Conservation (phyloP, 768 basidiomycete species). For the Termitomyces sp. region DNA sequence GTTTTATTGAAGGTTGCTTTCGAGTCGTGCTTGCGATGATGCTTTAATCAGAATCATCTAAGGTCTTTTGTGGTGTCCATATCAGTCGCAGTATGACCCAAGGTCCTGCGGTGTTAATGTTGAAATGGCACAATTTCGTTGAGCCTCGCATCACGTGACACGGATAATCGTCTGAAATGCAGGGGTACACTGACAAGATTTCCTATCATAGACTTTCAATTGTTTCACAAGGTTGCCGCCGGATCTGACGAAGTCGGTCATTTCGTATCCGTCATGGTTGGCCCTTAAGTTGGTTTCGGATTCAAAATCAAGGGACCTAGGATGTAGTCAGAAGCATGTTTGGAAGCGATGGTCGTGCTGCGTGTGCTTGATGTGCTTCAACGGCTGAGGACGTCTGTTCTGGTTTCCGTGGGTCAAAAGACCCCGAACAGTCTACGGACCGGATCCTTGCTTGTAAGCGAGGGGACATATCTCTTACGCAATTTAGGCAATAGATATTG, state of each 20-base stretch:
- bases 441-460: not conserved
- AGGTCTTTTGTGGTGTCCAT: not conserved
- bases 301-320: not conserved
- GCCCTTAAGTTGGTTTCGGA: not conserved
- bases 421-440: not conserved
- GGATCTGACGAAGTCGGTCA: slow-evolving; percentile 9
- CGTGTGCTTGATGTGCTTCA: not conserved
- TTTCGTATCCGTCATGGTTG: not conserved
- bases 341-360: not conserved
- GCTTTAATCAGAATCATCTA: not conserved
- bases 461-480: not conserved
- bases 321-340: not conserved
- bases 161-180: not conserved
- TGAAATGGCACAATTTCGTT: not conserved
- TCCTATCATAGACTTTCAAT: not conserved
- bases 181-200: not conserved
- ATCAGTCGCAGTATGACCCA: no score
- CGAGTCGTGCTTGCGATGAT: no score
- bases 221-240: slow-evolving; percentile 6
- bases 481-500: not conserved
- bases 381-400: not conserved
- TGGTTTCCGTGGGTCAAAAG: not conserved
- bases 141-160: not conserved
- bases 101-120: not conserved
- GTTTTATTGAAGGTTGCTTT: no score